Evolutionary conservation across 371 early-diverging fungal species (phyloP), one percentile per base, ranked within the genome.

Genomic region (Rhizopus delemar): DNA sequence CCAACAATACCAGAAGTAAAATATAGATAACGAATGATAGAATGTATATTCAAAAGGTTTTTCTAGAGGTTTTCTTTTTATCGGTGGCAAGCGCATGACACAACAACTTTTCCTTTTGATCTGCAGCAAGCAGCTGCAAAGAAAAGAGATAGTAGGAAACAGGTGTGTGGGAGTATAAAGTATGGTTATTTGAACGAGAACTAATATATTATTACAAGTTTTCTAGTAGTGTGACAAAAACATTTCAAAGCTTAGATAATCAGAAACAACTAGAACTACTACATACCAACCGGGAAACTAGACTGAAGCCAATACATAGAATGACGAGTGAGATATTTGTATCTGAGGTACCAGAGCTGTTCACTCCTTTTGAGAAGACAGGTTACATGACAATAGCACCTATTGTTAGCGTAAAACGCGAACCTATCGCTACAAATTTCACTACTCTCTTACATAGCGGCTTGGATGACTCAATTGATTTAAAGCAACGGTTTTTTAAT

Each of bases 71-170:
- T 85, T 15, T 68, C 75, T 9, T 58, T 86, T 11, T 81, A 65
- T 52, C 70, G 88, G 33, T 86, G 86, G 86, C 85, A 88, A 61
- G 81, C 73, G 9, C 65, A 74, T 52, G 79, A 82, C 64, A 62
- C 77, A 5, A 63, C 75, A 1, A 69, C 43, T 8, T 74, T 72
- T 39, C 79, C 79, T 31, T 5, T 2, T 5, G 68, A 75, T 48
- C 38, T 77, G 5, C 59, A 62, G 48, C 33, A 53, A 9, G 41
- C 43, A 13, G 59, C 76, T 4, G 16, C 57, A 15, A 43, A 55
- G 6, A 57, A 70, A 56, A 51, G 74, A 61, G 55, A 69, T 3
- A 43, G 46, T n/a, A 53, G 78, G 45, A 59, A 57, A 56, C 33
- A 59, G 34, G 76, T 68, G 22, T 22, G 22, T 22, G 22, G 22